Evolutionary conservation across 352 stramenopile species (phyloP).

Genomic region (Phytophthora aleatoria): DNA sequence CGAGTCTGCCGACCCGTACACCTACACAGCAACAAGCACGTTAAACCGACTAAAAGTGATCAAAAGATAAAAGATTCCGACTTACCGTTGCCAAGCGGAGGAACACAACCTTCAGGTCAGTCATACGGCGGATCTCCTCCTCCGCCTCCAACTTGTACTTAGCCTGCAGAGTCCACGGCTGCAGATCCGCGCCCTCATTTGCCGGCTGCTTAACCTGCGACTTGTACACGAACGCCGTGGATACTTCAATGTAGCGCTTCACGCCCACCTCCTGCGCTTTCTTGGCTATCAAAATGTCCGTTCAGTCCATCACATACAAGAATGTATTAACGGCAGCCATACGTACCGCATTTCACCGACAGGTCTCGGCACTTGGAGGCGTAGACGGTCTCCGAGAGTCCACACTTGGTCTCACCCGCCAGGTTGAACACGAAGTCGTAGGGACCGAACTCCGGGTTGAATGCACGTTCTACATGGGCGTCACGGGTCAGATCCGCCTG

Average conservation of each 20-base stretch:
- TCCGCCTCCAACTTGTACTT: constrained; percentile 90
- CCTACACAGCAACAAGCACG: constrained; percentile 32
- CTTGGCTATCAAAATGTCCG: constrained; percentile 39
- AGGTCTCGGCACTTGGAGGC: constrained; percentile 86
- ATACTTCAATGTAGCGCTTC: constrained; percentile 87
- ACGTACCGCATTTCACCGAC: constrained; percentile 83
- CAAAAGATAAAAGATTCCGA: background rate
- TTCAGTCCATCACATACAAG: background rate
- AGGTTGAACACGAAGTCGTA: constrained; percentile 90
- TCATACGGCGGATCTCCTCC: constrained; percentile 67
- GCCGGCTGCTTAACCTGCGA: constrained; percentile 77
- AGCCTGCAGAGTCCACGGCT: constrained; percentile 85
- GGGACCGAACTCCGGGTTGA: constrained; percentile 66
- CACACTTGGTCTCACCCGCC: constrained; percentile 84
- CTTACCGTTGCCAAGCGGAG: constrained; percentile 75
- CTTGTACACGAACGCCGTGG: constrained; percentile 90
- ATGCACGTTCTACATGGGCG: constrained; percentile 78
- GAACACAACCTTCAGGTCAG: constrained; percentile 66
- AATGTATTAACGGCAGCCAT: background rate
- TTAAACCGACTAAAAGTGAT: background rate
- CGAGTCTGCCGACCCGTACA: constrained; percentile 82
- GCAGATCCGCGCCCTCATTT: constrained; percentile 59
- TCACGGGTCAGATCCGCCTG: constrained; percentile 85
- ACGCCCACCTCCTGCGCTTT: constrained; percentile 71
- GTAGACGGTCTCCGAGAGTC: constrained; percentile 74